These are phyloP conservation scores for Umbelopsis vinacea DNA, from an alignment of 192 early-diverging fungal species.

Conservation along the genomic window DNA sequence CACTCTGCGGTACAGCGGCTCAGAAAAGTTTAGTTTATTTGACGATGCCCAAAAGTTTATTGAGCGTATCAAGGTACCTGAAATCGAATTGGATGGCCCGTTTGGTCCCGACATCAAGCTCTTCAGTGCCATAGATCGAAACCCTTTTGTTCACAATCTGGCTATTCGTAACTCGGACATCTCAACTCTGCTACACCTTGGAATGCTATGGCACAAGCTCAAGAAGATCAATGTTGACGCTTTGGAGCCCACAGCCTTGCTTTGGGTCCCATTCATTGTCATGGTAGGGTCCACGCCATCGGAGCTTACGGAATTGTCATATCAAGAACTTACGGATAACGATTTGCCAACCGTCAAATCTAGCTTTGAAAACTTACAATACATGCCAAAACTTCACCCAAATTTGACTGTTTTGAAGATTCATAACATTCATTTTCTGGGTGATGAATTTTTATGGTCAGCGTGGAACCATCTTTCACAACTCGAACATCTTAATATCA, in stretches of 20 bases:
- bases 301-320: slow-evolving; percentile 16
- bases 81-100: slow-evolving; percentile 13
- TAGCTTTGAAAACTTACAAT: slow-evolving; percentile 10
- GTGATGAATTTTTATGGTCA: slow-evolving; percentile 10
- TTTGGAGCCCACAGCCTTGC: background rate
- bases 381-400: slow-evolving; percentile 7
- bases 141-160: slow-evolving; percentile 10
- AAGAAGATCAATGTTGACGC: slow-evolving; percentile 9
- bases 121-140: background rate
- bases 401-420: slow-evolving; percentile 9
- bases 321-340: slow-evolving; percentile 16
- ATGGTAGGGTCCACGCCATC: slow-evolving; percentile 22
- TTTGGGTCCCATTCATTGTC: slow-evolving; percentile 20
- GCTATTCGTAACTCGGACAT: slow-evolving; percentile 11
- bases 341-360: slow-evolving; percentile 13
- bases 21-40: background rate
- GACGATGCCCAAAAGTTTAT: slow-evolving; percentile 7
- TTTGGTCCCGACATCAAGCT: slow-evolving; percentile 18
- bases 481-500: slow-evolving; percentile 4
- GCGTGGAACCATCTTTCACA: slow-evolving; percentile 16
- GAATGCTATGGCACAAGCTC: slow-evolving; percentile 19
- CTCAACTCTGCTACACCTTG: background rate
- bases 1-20: background rate
- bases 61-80: background rate
- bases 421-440: slow-evolving; percentile 16